These are phyloP conservation scores for Plenodomus lindquistii DNA, from an alignment of 2,329 filamentous ascomycete genomes.

Conservation along the genomic window DNA sequence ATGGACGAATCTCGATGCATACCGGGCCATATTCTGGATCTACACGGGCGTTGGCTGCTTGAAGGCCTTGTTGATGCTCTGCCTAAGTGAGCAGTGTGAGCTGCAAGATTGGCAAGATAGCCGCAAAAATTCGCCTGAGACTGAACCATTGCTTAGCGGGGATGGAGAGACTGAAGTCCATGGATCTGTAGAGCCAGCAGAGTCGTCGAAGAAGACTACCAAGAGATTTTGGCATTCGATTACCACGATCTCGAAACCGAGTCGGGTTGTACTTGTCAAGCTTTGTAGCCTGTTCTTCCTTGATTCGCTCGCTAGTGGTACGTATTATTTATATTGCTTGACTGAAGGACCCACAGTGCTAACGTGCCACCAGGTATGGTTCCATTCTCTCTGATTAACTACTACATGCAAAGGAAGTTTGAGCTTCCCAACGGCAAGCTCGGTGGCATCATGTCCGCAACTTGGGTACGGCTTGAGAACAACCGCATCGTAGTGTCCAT, in stretches of 20 bases:
- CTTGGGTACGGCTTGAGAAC: constrained; percentile 29
- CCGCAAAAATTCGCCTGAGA: constrained; percentile 13
- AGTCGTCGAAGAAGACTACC: constrained; percentile 12
- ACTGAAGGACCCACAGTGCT: background rate
- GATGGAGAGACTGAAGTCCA: constrained; percentile 1
- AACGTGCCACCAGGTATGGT: constrained; percentile 39
- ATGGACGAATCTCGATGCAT: constrained; percentile 46
- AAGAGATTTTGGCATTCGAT: constrained; percentile 42
- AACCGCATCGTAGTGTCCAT: background rate
- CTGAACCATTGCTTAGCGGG: constrained; percentile 29
- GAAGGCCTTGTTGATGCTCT: constrained; percentile 45
- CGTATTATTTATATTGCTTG: constrained; percentile 37
- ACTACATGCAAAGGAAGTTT: constrained; percentile 64
- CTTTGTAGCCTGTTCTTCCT: constrained; percentile 70
- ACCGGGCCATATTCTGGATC: constrained; percentile 48
- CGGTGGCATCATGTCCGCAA: constrained; percentile 58
- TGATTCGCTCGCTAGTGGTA: constrained; percentile 71
- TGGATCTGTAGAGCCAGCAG: constrained; percentile 10
- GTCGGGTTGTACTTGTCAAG: constrained; percentile 58
- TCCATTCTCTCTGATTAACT: constrained; percentile 52
- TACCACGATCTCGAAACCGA: constrained; percentile 62
- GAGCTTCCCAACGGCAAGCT: constrained; percentile 56
- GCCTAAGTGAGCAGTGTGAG: constrained; percentile 47
- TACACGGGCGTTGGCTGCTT: constrained; percentile 48
- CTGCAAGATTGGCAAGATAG: constrained; percentile 13